A percentile compares a stretch with the other conserved stretches of the same genome.
phyloP scores from a whole-genome alignment of 1,284 basidiomycete genomes.

The Bjerkandera adusta region DNA sequence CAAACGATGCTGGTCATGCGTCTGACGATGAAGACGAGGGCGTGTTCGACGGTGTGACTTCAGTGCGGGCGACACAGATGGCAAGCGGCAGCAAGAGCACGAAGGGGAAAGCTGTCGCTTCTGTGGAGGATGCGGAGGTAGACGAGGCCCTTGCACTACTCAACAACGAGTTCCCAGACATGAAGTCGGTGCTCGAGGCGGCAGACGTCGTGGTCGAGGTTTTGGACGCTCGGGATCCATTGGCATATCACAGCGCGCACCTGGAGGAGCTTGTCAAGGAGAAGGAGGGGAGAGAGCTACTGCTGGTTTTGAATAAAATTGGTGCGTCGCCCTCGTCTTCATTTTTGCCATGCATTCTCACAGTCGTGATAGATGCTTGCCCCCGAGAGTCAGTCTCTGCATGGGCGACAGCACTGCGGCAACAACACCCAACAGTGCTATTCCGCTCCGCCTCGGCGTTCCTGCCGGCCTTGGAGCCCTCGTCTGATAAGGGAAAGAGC shows the following conservation, averaged over 20 bases:
- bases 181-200: conserved; percentile 74
- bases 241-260: conserved; percentile 62
- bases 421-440: conserved; percentile 69
- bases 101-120: conserved; percentile 19
- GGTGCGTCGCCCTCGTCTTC: too few species aligned
- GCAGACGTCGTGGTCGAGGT: conserved; percentile 87
- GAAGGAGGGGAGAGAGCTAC: conserved; percentile 50
- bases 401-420: conserved; percentile 75
- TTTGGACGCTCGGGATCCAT: conserved; percentile 84
- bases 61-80: conserved; percentile 26
- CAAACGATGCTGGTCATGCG: conserved; percentile 30
- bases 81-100: conserved; percentile 27
- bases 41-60: conserved; percentile 9
- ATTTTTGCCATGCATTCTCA: conserved; percentile 1
- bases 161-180: conserved; percentile 64
- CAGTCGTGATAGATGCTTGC: conserved; percentile 63
- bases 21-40: conserved; percentile 27
- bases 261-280: conserved; percentile 58
- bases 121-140: conserved; percentile 32
- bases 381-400: conserved; percentile 78
- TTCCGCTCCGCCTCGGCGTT: conserved; percentile 81
- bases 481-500: conserved; percentile 35
- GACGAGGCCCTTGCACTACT: conserved; percentile 59
- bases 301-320: conserved; percentile 84
- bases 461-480: conserved; percentile 39